Base-by-base conservation (phyloP, 306 rosid genomes). In the Trichosanthes truncata region DNA sequence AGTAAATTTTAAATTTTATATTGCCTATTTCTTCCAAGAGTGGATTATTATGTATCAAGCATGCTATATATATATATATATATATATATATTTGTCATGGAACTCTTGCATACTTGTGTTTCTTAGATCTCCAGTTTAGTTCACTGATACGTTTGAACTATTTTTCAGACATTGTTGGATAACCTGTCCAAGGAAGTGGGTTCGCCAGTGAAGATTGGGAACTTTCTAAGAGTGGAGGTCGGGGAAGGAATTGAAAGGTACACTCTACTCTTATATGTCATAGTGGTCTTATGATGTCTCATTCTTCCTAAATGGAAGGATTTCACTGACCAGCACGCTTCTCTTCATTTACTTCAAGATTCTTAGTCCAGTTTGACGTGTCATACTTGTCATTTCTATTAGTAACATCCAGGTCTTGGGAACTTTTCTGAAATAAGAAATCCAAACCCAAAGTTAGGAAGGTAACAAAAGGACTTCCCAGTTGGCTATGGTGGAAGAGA, bases 211-310 rank as follows among this genome's bases (percentile, higher is more conserved):
- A 93, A 86, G 91, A 82, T 93, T 67, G 87, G 87, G 68, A 89
- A 46, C 91, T 93, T 95, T 88, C 88, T 91, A 83, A 88, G 97
- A 85, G 90, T 93, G 91, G 97, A 91, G 83, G 92, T 95, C 77
- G 97, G 97, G 61, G 97, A 93, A 88, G 97, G 97, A 88, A 88
- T 90, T 84, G 89, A 86, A 81, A 88, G 97, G 96, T 91, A 84
- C 80, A 66, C 78, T 63, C 74, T 81, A 55, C 69, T 46, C 36
- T 68, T 74, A 72, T n/a, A n/a, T n/a, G n/a, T n/a, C 52, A 38
- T 17, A 4, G 52, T n/a, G 78, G 21, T 45, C 9, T 29, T 73
- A 25, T 45, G 41, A 43, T 45, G 52, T 68, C 11, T 10, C 9
- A 13, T 68, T 68, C 75, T 68, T 68, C 41, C 20, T 68, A 3